Conservation (phyloP, 176 grass and related monocot genomes). For the Eragrostis curvula region DNA sequence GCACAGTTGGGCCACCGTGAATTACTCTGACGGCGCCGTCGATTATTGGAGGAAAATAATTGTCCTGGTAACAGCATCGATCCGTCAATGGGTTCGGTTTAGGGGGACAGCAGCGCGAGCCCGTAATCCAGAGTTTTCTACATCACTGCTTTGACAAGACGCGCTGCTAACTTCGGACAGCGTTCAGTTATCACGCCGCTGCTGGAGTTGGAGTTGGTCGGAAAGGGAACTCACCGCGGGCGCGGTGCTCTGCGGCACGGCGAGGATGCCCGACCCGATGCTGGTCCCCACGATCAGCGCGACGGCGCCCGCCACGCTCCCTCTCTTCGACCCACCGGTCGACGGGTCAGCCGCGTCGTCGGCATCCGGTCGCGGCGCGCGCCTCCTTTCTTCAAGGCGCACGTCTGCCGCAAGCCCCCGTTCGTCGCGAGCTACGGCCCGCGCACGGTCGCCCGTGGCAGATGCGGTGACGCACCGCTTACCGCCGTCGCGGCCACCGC, state of each 20-base stretch:
- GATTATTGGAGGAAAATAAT: neutral
- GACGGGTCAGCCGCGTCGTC: neutral
- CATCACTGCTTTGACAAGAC: neutral
- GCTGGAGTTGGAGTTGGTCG: neutral
- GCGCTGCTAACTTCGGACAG: neutral
- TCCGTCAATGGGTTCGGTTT: neutral
- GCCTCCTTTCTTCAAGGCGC: neutral
- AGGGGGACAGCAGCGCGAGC: neutral
- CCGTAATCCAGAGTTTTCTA: neutral
- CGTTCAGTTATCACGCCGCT: neutral
- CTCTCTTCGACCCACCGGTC: constrained; percentile 34
- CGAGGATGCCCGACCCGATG: constrained; percentile 96
- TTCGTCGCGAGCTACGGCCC: neutral
- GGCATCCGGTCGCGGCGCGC: neutral
- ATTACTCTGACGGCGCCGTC: neutral
- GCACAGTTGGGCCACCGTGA: neutral
- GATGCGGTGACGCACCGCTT: neutral
- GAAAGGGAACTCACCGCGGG: constrained; percentile 53
- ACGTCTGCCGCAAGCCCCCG: neutral
- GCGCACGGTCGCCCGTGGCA: neutral
- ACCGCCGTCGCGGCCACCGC: neutral
- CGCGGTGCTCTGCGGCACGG: constrained; percentile 71
- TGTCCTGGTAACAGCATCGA: neutral
- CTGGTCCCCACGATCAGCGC: constrained; percentile 86
- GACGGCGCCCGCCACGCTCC: constrained; percentile 68